Base-by-base conservation (phyloP, 192 early-diverging fungal genomes). In the Backusella luteola region DNA sequence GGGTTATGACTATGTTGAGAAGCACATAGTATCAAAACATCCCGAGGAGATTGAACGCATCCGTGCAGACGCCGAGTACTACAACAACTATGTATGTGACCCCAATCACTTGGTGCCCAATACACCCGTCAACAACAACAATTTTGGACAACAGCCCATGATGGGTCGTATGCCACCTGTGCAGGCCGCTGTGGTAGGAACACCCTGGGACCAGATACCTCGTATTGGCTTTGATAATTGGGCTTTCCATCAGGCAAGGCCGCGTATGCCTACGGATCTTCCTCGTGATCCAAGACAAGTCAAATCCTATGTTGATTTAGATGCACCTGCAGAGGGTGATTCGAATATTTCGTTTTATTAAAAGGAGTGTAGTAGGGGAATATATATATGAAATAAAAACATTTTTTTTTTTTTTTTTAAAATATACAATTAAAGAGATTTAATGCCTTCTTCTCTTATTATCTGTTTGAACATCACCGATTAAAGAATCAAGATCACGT, bases 1-100 rank as follows among this genome's bases (percentile, higher is more conserved):
- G 79, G 98, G 94, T 26, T 88, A 93, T 39, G 92, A 94, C 74
- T 99, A 95, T 91, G 95, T 98, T 26, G 89, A 88, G 81, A 99
- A 99, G 84, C 98, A 99, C 77, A 93, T 99, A 77, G 79, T 87
- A 74, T 89, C 87, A 71, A 99, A 99, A 84, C 98, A 99, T 80
- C 86, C 91, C 14, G 91, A 93, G 35, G 86, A 90, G 73, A 76
- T 93, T 67, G 90, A 90, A 56, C 76, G 78, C 56, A 74, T 92
- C 26, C 86, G 87, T 76, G 81, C 84, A 46, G 94, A 97, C 80
- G 83, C 92, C 21, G 85, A 82, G 8, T 94, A 91, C 69, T 96
- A 93, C 79, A 97, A 99, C 84, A 93, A 91, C 81, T 98, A 93
- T 84, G 93, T 96, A 34, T 78, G 89, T 73, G 96, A 99, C 77